A percentile compares a stretch with the other conserved stretches of the same genome.
Evolutionary conservation across 2,329 filamentous ascomycete genomes (phyloP).

Genomic region (Pseudogymnoascus sp.): DNA sequence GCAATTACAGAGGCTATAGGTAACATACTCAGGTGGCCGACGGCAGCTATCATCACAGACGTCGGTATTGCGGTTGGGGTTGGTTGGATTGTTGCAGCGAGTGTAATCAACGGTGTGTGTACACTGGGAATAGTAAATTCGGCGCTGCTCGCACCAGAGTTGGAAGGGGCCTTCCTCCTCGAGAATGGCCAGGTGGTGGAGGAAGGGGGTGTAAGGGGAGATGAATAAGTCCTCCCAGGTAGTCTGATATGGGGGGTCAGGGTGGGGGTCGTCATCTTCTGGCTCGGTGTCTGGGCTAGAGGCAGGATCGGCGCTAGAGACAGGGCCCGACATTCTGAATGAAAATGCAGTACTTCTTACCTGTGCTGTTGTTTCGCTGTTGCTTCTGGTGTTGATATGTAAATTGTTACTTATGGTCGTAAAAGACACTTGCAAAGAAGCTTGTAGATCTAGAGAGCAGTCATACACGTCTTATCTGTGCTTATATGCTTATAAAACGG

Average conservation of each 20-base stretch:
- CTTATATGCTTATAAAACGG: background rate
- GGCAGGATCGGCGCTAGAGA: background rate
- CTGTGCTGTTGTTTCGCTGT: background rate
- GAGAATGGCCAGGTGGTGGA: background rate
- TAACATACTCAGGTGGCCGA: background rate
- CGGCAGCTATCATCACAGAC: background rate
- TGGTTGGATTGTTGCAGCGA: background rate
- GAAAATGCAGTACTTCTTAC: background rate
- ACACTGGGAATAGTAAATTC: background rate
- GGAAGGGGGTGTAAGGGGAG: background rate
- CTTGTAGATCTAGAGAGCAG: background rate
- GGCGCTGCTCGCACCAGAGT: background rate
- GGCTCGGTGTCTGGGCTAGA: background rate
- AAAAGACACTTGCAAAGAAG: background rate
- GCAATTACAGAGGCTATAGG: background rate
- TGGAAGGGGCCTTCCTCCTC: background rate
- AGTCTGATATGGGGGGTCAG: background rate
- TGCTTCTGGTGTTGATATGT: background rate
- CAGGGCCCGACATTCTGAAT: background rate
- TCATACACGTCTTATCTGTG: background rate
- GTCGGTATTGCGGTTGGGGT: background rate
- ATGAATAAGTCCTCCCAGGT: background rate
- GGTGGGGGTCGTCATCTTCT: no score
- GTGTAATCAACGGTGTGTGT: background rate
- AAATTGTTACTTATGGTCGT: background rate